phyloP scores from a whole-genome alignment of 371 early-diverging fungal species.

The Nosema muscidifuracis region DNA sequence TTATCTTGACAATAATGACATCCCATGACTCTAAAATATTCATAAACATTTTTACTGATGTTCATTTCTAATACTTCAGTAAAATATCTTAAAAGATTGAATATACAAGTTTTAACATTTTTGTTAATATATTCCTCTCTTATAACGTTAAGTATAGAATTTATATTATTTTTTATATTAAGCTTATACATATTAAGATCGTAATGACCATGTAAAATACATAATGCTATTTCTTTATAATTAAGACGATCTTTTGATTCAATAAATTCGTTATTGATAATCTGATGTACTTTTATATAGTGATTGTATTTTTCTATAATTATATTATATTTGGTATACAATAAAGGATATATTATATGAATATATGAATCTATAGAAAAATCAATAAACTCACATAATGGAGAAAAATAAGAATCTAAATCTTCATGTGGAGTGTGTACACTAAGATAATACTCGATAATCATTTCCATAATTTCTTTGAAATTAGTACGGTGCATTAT shows the following conservation, averaged over 20 bases:
- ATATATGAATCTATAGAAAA: not conserved
- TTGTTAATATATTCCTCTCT: conserved; percentile 3
- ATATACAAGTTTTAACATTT: not conserved
- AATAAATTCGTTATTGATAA: not conserved
- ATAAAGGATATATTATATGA: not conserved
- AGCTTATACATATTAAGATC: not conserved
- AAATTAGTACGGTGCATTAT: not conserved
- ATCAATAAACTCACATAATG: not conserved
- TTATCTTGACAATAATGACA: not conserved
- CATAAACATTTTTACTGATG: not conserved
- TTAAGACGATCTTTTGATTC: not conserved
- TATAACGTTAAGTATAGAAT: not conserved
- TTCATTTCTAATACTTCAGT: not conserved
- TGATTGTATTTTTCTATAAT: conserved; percentile 1
- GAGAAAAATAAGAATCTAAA: not conserved
- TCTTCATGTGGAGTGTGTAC: not conserved
- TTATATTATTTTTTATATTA: not conserved
- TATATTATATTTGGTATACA: conserved; percentile 1
- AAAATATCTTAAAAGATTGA: not conserved
- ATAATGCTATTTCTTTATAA: not conserved
- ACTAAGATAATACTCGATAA: not conserved
- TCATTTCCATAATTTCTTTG: not conserved
- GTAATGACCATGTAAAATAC: not conserved
- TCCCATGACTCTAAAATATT: not conserved
- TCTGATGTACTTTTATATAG: not conserved